Base-by-base conservation (phyloP, 352 stramenopile genomes). In the Phytophthora constricta region DNA sequence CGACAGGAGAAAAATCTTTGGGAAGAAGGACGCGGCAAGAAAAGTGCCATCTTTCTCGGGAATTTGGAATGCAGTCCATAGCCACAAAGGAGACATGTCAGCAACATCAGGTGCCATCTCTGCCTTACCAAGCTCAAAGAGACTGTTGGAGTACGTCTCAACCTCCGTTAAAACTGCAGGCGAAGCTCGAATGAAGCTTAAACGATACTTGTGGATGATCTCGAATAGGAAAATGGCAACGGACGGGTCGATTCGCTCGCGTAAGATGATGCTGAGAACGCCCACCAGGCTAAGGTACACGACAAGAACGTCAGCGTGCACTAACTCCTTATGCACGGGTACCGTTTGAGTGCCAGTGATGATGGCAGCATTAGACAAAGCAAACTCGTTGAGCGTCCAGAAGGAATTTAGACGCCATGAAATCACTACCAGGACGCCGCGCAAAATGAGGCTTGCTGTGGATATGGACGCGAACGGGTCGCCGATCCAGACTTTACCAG, bases 401-500 rank as follows among this genome's bases (percentile, higher is more conserved):
- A 79, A 82, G 11, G 31, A 43, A 39, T 77, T 65, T 1, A 79
- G 5, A 43, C 69, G 69, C 62, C 74, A 82, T 1, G 71, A 72
- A 2, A 66, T 3, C 0, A 82, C 22, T 11, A 82, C 51, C 2
- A 79, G 16, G 2, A 72, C 22, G 2, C 66, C 67, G 1, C 67
- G 62, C 4, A 70, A 0, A 10, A 74, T 51, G 0, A 80, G 43
- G 2, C 50, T 64, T 23, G 58, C 59, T n/a, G 58, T 72, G 1
- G 70, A 82, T 19, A 80, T 37, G 7, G 73, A 71, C 13, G 76
- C 58, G 37, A 84, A 84, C 0, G 76, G 73, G 39, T 80, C 76
- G 8, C 73, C 73, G 13, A 84, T 69, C 76, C 76, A 82, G 17
- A 82, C 16, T 53, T 82, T 82, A 1, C 76, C 72, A 3, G 45